Base-by-base conservation (phyloP, 225 moss, liverwort and hornwort species). In the Ulota crispa region DNA sequence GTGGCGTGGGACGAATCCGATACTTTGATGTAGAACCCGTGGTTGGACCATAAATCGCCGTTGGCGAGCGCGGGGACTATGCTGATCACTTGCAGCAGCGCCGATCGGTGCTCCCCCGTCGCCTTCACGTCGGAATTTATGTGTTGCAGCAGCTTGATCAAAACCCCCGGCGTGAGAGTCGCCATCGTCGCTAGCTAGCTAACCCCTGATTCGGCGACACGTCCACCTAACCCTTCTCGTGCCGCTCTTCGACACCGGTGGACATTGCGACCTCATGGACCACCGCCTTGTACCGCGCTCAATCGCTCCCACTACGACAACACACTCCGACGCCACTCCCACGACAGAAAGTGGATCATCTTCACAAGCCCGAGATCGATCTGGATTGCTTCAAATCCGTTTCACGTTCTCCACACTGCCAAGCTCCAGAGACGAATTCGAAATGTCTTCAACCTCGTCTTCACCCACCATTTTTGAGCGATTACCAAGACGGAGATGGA, bases 1-100 rank as follows among this genome's bases (percentile, higher is more conserved):
- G 88, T 90, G 20, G 90, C 88, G 65, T 90, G 90, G 15, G 88
- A 88, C 2, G 90, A 90, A 59, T 90, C 90, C 5, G 90, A 90
- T 1, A 90, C 90, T 62, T 88, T 90, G 56, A 90, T 88, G 59
- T 90, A 90, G 42, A 90, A 90, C 1, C 90, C 88, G 34, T 90
- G 90, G 80, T 90, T 88, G 12, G 86, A 82, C 90, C 90, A 90
- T 20, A 90, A 75, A 31, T 86, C 88, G 21, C 90, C 88, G 31
- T 85, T 85, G 1, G 90, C 90, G 6, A 90, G 90, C 20, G 90
- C 90, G 15, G 88, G 90, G 4, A 90, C 88, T 6, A 90, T 90
- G 69, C 90, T 90, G 10, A 90, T 90, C 31, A 88, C 90, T 80
- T 90, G 90, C 28, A 90, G 64, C n/a, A 90, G 88, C 57, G 90